Evolutionary conservation across 2,329 filamentous ascomycete species (phyloP), one percentile per base, ranked within the genome.

Genomic region (Cercospora sesami): DNA sequence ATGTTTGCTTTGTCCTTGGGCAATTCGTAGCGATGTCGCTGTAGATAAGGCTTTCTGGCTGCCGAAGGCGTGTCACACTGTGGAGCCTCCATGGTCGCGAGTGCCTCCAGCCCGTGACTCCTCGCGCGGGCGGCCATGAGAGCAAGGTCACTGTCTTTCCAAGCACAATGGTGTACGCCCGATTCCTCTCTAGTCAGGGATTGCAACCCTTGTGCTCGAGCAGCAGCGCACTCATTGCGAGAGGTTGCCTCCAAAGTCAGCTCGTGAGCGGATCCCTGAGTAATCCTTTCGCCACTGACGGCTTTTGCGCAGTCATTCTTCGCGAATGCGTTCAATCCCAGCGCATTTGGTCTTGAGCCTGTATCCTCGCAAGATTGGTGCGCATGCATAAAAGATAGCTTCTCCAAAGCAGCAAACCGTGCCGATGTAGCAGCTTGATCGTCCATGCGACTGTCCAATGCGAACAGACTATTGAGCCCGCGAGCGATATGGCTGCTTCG

Each of bases 21-120:
- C 3, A 77, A 68, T 60, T 75, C 72, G 53, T 73, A 73, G 36
- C 70, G 71, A 66, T 77, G 72, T 23, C 74, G 70, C 18, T 65
- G 73, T 12, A 76, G 64, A 63, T 74, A 75, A 33, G 62, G 23
- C 36, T 66, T 68, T 33, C 69, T 61, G n/a, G 30, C 33, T 30
- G 33, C 26, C 5, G 26, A 62, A 10, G 62, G 58, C 39, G 51
- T 61, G 5, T 65, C 28, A 10, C 28, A 28, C 16, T 67, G 63
- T n/a, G 60, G 51, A 28, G 58, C 70, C 58, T 74, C 69, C 23
- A 68, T 51, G 4, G 57, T 30, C 4, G 69, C 61, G 4, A 69
- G 53, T 14, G 65, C 62, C 53, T 66, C 63, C 10, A 72, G 63
- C 12, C 70, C 70, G 8, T 66, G 67, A n/a, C 57, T 68, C 18